These are phyloP conservation scores for Sphaerostilbella broomeana DNA, from an alignment of 2,329 filamentous ascomycete genomes.

Conservation along the genomic window DNA sequence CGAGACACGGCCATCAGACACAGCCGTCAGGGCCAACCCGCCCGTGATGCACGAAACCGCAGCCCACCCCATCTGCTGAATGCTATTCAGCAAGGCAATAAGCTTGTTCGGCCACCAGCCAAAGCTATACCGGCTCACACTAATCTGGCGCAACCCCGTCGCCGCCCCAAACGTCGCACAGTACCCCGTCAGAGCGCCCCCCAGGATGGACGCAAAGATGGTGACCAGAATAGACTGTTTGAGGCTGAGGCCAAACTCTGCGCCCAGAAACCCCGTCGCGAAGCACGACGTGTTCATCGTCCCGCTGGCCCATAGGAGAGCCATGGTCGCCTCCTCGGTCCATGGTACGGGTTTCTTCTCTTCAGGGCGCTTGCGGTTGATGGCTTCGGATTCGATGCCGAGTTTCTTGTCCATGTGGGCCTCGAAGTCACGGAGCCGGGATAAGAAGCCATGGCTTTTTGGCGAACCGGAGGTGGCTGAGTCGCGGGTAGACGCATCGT, in stretches of 20 bases:
- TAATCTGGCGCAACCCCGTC: slow-evolving; percentile 45
- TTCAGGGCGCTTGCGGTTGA: slow-evolving; percentile 39
- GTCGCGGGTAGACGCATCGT: slow-evolving; percentile 6
- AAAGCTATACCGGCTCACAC: slow-evolving; percentile 42
- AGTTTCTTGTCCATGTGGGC: slow-evolving; percentile 38
- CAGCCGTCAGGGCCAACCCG: slow-evolving; percentile 41
- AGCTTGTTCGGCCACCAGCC: slow-evolving; percentile 46
- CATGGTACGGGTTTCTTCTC: slow-evolving; percentile 27
- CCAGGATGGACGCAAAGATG: slow-evolving; percentile 39
- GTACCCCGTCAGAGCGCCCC: slow-evolving; percentile 30
- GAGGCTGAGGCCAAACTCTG: slow-evolving; percentile 41
- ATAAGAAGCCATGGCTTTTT: slow-evolving; percentile 26
- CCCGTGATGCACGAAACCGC: slow-evolving; percentile 46
- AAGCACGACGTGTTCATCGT: slow-evolving; percentile 48
- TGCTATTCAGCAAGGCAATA: slow-evolving; percentile 36
- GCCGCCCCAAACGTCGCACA: slow-evolving; percentile 44
- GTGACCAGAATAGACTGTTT: slow-evolving; percentile 38
- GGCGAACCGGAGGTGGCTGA: background rate
- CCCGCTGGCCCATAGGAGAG: slow-evolving; percentile 44
- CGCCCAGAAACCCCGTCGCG: slow-evolving; percentile 44
- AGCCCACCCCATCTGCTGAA: slow-evolving; percentile 43
- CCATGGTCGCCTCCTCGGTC: slow-evolving; percentile 42
- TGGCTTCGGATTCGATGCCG: slow-evolving; percentile 42
- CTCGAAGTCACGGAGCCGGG: slow-evolving; percentile 35
- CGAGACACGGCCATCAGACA: slow-evolving; percentile 37